phyloP scores from a whole-genome alignment of 805 yeast genomes.

The Lipomyces sp. region DNA sequence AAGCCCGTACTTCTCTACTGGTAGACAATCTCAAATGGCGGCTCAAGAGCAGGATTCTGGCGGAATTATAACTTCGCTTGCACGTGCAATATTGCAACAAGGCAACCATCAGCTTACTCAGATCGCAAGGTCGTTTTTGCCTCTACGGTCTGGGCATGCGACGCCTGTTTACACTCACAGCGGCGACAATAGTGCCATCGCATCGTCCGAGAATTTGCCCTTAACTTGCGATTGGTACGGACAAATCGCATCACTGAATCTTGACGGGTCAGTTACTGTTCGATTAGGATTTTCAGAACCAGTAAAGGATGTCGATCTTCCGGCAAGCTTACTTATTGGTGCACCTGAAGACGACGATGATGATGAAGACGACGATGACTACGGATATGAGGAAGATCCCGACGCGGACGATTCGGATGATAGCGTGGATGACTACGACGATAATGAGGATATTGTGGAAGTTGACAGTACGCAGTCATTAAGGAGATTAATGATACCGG shows the following conservation, averaged over 20 bases:
- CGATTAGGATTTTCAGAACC: constrained; percentile 29
- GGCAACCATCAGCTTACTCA: constrained; percentile 35
- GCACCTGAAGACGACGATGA: constrained; percentile 31
- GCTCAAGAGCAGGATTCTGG: constrained; percentile 14
- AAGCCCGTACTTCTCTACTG: constrained; percentile 22
- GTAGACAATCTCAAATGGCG: neutral
- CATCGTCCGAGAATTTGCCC: constrained; percentile 1
- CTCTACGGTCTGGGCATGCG: constrained; percentile 24
- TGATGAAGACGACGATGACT: constrained; percentile 31
- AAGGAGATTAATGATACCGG: constrained; percentile 12
- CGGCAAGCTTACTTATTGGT: constrained; percentile 27
- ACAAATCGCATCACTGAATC: constrained; percentile 25
- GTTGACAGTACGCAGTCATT: neutral
- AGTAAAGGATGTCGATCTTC: constrained; percentile 21
- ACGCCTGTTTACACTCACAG: constrained; percentile 7
- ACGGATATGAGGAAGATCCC: constrained; percentile 12
- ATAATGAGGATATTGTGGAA: constrained; percentile 6
- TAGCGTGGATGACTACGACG: constrained; percentile 11
- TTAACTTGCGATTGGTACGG: constrained; percentile 35
- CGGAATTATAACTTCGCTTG: constrained; percentile 28
- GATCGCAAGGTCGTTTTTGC: constrained; percentile 33
- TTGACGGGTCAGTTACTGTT: constrained; percentile 32
- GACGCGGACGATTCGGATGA: constrained; percentile 9
- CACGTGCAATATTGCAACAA: constrained; percentile 31
- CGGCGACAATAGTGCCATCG: constrained; percentile 8